A percentile compares a stretch with the other conserved stretches of the same genome.
Evolutionary conservation across 116 monocot genomes (phyloP).

Genomic region (Posidonia oceanica): DNA sequence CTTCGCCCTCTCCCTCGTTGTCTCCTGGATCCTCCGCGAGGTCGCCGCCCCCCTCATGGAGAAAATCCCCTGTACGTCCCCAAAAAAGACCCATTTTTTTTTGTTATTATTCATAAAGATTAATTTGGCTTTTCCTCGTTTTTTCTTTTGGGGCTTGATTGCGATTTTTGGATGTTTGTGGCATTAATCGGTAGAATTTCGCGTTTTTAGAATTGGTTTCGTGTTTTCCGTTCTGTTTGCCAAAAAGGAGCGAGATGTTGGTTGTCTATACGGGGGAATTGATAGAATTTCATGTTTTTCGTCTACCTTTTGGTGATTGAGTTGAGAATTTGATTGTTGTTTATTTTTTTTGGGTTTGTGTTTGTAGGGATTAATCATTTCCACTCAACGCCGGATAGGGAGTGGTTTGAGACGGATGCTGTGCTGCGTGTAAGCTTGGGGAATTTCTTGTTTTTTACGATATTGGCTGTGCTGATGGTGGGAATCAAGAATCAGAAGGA

Average conservation of each 20-base stretch:
- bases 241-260: no score
- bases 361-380: conserved; percentile 91
- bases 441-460: conserved; percentile 92
- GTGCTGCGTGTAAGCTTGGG: conserved; percentile 94
- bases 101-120: background rate
- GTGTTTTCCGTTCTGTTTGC: no score
- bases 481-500: conserved; percentile 98
- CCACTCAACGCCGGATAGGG: conserved; percentile 73
- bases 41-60: conserved; percentile 96
- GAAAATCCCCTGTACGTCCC: conserved; percentile 60
- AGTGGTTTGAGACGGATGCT: conserved; percentile 99
- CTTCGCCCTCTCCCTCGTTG: conserved; percentile 93
- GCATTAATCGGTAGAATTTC: no score
- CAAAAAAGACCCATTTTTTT: background rate
- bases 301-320: no score
- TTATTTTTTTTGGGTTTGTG: background rate
- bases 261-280: no score
- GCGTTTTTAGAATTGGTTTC: no score
- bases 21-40: conserved; percentile 92
- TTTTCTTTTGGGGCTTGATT: no score
- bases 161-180: no score
- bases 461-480: conserved; percentile 65
- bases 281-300: no score
- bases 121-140: background rate
- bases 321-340: background rate